Evolutionary conservation across 352 stramenopile genomes (phyloP).

Genomic region (Globisporangium middletonii): DNA sequence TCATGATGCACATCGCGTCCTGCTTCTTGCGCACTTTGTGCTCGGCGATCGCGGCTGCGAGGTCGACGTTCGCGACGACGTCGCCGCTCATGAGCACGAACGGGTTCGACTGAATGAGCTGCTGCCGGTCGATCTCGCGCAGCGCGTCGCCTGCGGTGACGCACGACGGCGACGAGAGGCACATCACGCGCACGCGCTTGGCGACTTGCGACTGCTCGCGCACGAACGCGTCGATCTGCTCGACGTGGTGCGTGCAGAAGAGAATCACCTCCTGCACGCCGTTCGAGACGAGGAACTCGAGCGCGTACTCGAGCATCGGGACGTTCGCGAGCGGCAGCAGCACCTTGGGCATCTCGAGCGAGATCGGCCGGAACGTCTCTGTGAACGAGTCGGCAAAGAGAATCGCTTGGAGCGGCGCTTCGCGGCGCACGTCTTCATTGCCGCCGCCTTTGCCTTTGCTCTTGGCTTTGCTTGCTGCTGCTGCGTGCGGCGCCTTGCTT

Average conservation of each 20-base stretch:
- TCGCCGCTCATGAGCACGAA: constrained; percentile 97
- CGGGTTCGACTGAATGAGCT: constrained; percentile 94
- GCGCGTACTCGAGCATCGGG: constrained; percentile 95
- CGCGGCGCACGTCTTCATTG: constrained; percentile 79
- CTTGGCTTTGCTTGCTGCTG: constrained; percentile 4
- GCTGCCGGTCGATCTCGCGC: constrained; percentile 93
- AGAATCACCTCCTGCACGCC: constrained; percentile 96
- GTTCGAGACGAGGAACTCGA: constrained; percentile 94
- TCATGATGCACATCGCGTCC: constrained; percentile 95
- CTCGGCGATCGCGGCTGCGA: constrained; percentile 62
- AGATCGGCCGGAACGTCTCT: constrained; percentile 92
- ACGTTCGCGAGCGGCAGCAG: constrained; percentile 96
- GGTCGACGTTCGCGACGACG: constrained; percentile 95
- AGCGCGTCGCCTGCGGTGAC: constrained; percentile 92
- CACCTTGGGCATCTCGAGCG: constrained; percentile 86
- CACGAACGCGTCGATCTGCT: constrained; percentile 88
- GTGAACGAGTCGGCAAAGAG: constrained; percentile 95
- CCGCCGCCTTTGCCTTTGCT: constrained; percentile 10
- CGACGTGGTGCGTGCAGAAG: constrained; percentile 87
- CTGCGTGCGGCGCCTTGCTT: constrained; percentile 1
- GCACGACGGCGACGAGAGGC: constrained; percentile 75
- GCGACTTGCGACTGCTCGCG: constrained; percentile 45
- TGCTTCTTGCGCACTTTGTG: constrained; percentile 83
- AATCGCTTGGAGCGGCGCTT: constrained; percentile 94
- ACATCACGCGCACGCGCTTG: constrained; percentile 50